Conservation (phyloP, 768 basidiomycete genomes). For the Phaeotremella skinneri region DNA sequence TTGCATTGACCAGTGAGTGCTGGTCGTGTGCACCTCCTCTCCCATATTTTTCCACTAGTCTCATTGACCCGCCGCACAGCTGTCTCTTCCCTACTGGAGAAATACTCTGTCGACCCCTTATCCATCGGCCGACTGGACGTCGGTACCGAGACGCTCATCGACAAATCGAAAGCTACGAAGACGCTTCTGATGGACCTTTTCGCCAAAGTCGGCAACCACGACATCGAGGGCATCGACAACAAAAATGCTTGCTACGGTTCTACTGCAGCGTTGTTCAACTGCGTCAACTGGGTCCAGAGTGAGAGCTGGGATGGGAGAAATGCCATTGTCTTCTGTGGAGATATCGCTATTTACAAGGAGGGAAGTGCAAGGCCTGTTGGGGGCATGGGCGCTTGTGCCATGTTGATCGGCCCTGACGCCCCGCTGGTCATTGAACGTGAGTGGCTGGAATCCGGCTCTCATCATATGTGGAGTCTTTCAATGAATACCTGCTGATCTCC, state of each 20-base stretch:
- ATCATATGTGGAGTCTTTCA: not conserved
- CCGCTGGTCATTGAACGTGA: constrained; percentile 91
- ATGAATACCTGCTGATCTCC: constrained; percentile 14
- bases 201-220: constrained; percentile 83
- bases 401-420: constrained; percentile 93
- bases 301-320: constrained; percentile 96
- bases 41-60: constrained; percentile 1
- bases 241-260: constrained; percentile 99
- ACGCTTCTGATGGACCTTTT: constrained; percentile 99
- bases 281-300: constrained; percentile 96
- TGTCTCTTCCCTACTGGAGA: constrained; percentile 82
- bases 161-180: constrained; percentile 99
- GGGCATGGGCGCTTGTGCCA: constrained; percentile 91
- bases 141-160: constrained; percentile 98
- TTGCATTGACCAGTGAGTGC: constrained; percentile 80
- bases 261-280: constrained; percentile 97
- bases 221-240: constrained; percentile 97
- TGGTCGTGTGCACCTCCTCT: not conserved
- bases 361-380: constrained; percentile 92
- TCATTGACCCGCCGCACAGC: constrained; percentile 56
- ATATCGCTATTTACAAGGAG: constrained; percentile 97
- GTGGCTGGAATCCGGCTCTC: constrained; percentile 47
- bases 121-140: constrained; percentile 97
- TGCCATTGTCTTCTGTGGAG: constrained; percentile 93
- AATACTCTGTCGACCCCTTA: constrained; percentile 92